phyloP scores from a whole-genome alignment of 2,329 filamentous ascomycete species.

The Beauveria sp. region DNA sequence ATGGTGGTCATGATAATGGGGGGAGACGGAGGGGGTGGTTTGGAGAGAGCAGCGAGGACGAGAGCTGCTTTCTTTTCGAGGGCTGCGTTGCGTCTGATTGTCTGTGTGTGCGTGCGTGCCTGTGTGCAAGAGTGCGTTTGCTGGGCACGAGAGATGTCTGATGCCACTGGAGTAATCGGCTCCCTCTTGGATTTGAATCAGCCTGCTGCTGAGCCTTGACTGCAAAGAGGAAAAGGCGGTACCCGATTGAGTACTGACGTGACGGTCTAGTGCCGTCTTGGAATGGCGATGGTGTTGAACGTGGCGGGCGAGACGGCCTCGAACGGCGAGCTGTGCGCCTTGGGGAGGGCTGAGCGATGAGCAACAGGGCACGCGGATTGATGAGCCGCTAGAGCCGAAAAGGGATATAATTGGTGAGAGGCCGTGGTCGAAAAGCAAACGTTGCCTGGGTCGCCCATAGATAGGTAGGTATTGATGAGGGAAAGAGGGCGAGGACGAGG shows the following conservation, averaged over 20 bases:
- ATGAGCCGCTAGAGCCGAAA: neutral
- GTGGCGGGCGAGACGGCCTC: constrained; percentile 13
- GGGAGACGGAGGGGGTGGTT: neutral
- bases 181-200: neutral
- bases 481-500: neutral
- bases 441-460: neutral
- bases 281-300: constrained; percentile 15
- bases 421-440: neutral
- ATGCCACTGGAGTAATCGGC: neutral
- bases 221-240: neutral
- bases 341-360: neutral
- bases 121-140: neutral
- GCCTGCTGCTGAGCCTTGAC: neutral
- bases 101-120: neutral
- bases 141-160: neutral
- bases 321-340: neutral
- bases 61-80: neutral
- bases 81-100: neutral
- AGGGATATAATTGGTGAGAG: neutral
- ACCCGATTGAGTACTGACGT: neutral
- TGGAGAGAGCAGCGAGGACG: neutral
- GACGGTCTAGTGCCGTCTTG: neutral
- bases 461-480: neutral
- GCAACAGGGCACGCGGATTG: neutral
- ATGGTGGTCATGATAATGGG: constrained; percentile 8